phyloP scores from a whole-genome alignment of 495 filamentous ascomycete genomes.

The Aspergillus bridgeri region DNA sequence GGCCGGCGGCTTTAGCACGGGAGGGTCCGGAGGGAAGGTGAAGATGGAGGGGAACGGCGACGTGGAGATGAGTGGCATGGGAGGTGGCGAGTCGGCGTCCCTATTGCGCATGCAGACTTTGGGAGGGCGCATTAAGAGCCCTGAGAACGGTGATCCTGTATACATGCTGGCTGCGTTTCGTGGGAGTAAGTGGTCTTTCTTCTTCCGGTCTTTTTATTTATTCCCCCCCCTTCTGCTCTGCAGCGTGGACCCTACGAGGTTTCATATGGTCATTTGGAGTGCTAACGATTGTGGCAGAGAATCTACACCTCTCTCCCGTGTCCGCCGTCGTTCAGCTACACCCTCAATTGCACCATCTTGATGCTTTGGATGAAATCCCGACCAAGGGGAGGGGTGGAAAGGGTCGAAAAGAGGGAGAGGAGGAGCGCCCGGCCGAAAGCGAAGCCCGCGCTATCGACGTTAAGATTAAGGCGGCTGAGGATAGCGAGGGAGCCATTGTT shows the following conservation, averaged over 20 bases:
- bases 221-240: neutral
- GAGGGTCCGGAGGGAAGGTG: constrained; percentile 29
- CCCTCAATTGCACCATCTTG: constrained; percentile 72
- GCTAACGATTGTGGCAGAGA: constrained; percentile 38
- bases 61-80: constrained; percentile 35
- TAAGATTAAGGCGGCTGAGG: constrained; percentile 60
- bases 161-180: constrained; percentile 73
- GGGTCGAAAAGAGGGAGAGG: constrained; percentile 40
- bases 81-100: constrained; percentile 31
- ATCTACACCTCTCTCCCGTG: constrained; percentile 66
- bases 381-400: constrained; percentile 29
- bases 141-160: constrained; percentile 56
- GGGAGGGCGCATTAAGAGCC: constrained; percentile 61
- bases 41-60: constrained; percentile 36
- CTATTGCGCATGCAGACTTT: constrained; percentile 48
- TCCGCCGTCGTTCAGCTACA: constrained; percentile 68
- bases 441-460: constrained; percentile 65
- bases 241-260: neutral
- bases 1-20: constrained; percentile 55
- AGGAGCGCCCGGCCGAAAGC: constrained; percentile 40
- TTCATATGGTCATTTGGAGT: neutral
- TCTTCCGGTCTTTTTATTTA: constrained; percentile 6
- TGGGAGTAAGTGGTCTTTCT: constrained; percentile 45
- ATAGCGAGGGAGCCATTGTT: constrained; percentile 47
- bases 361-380: constrained; percentile 57